phyloP scores from a whole-genome alignment of 768 basidiomycete genomes.

The Epithele typhae region DNA sequence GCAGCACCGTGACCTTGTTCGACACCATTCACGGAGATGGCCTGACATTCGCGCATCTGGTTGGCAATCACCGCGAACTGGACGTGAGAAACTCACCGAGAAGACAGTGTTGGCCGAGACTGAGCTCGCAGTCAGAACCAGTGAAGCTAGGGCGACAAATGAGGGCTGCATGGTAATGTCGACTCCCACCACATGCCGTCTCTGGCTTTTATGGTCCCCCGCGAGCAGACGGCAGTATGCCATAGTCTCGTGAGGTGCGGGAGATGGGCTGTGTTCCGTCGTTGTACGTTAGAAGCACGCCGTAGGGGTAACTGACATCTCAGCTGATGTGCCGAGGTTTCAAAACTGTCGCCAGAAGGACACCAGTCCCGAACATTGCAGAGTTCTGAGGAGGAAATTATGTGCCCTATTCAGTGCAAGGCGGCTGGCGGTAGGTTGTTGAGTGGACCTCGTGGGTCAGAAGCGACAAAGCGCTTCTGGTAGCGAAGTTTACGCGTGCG shows the following conservation, averaged over 20 bases:
- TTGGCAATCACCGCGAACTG: no score
- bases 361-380: no score
- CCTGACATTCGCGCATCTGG: constrained; percentile 22
- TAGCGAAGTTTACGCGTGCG: background rate
- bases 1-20: constrained; percentile 41
- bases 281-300: background rate
- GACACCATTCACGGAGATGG: constrained; percentile 49
- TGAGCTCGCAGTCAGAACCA: constrained; percentile 14
- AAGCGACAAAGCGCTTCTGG: no score
- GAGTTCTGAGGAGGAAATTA: no score
- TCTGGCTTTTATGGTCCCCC: no score
- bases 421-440: background rate
- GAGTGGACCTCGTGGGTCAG: background rate
- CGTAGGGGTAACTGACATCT: background rate
- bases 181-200: no score
- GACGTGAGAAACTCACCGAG: constrained; percentile 15
- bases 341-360: background rate
- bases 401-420: no score
- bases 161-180: constrained; percentile 14
- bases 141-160: constrained; percentile 8
- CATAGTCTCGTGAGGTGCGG: no score
- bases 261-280: background rate
- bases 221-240: no score
- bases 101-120: constrained; percentile 26
- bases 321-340: constrained; percentile 11